phyloP scores from a whole-genome alignment of 306 rosid species.

The Begonia loranthoides region DNA sequence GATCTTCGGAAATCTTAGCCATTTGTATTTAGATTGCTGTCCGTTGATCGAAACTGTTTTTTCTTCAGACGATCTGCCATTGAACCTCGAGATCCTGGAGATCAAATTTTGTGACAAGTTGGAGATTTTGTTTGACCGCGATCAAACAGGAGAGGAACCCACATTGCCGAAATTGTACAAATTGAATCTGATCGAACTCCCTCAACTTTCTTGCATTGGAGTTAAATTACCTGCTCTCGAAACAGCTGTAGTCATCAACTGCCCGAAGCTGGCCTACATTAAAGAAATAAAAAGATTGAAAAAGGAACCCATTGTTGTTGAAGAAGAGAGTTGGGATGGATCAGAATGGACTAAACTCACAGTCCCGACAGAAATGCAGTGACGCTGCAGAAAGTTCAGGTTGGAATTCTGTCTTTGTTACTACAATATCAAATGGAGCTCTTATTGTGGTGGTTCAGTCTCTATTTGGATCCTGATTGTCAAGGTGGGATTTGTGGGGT shows the following conservation, averaged over 20 bases:
- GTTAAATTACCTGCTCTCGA: not conserved
- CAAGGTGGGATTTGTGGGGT: too few relatives aligned
- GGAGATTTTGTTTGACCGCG: conserved; percentile 5
- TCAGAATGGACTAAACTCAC: too few relatives aligned
- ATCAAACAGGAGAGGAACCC: not conserved
- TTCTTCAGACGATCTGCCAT: conserved; percentile 4
- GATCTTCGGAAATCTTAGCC: conserved; percentile 13
- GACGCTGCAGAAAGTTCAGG: too few relatives aligned
- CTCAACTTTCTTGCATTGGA: conserved; percentile 14
- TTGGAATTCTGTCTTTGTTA: too few relatives aligned
- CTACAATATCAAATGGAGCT: too few relatives aligned
- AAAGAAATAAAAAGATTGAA: too few relatives aligned
- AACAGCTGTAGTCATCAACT: conserved; percentile 7
- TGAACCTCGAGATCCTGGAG: conserved; percentile 15
- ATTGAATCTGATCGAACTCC: conserved; percentile 21
- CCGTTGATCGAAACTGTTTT: conserved; percentile 14
- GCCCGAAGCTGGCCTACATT: conserved; percentile 9
- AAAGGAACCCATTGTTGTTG: too few relatives aligned
- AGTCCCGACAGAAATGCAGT: too few relatives aligned
- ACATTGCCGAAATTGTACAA: conserved; percentile 4
- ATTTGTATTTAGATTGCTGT: conserved; percentile 21
- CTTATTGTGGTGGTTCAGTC: too few relatives aligned
- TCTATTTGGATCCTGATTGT: too few relatives aligned
- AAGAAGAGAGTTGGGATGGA: conserved; percentile 6
- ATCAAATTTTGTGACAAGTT: conserved; percentile 21